These are phyloP conservation scores for Avena sativa DNA, from an alignment of 176 grass and related monocot genomes.

Conservation along the genomic window DNA sequence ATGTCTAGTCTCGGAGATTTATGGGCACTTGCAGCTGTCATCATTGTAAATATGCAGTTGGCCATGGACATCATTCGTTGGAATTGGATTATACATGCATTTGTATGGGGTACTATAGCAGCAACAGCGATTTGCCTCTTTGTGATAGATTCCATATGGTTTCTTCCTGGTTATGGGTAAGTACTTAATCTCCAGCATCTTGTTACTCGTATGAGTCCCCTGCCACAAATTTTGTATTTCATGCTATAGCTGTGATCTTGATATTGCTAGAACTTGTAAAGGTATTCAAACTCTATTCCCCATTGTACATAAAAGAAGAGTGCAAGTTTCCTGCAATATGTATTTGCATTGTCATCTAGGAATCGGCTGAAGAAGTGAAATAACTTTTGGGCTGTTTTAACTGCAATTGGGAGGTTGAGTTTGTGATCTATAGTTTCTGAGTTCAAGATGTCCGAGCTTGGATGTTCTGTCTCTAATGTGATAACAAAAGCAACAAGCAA, in stretches of 20 bases:
- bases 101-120: conserved; percentile 72
- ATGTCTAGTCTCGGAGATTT: conserved; percentile 78
- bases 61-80: conserved; percentile 81
- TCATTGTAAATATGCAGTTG: conserved; percentile 82
- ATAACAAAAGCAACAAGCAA: conserved; percentile 23
- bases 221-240: conserved; percentile 23
- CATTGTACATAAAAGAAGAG: background rate
- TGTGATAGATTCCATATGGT: conserved; percentile 72
- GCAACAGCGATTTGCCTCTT: conserved; percentile 68
- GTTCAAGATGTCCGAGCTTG: background rate
- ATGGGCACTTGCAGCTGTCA: conserved; percentile 82
- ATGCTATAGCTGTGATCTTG: conserved; percentile 16
- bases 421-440: background rate
- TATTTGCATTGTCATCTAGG: background rate
- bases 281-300: conserved; percentile 18
- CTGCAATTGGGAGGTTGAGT: background rate
- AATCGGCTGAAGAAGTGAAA: background rate
- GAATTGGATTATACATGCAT: conserved; percentile 76
- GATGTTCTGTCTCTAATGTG: conserved; percentile 1
- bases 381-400: background rate
- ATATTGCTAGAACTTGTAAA: background rate
- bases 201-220: background rate
- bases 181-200: conserved; percentile 40
- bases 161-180: conserved; percentile 84
- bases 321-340: conserved; percentile 22